These are phyloP conservation scores for Cyathus striatus DNA, from an alignment of 768 basidiomycete genomes.

Conservation along the genomic window DNA sequence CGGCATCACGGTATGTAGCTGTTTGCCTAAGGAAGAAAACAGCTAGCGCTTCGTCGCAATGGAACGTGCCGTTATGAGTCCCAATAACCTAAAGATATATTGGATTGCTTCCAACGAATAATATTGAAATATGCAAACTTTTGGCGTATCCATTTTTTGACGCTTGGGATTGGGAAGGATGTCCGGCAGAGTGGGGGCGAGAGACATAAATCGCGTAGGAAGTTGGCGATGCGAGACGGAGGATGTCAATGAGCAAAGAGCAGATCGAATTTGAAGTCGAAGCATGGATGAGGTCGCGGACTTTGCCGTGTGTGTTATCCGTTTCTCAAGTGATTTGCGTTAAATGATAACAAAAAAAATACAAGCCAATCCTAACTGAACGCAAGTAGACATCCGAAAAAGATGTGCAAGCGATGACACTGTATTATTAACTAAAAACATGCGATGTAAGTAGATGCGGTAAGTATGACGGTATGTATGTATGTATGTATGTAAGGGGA, in stretches of 20 bases:
- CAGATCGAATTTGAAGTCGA: not conserved
- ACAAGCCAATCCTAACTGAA: too few relatives aligned
- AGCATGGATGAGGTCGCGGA: not conserved
- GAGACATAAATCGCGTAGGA: conserved; percentile 1
- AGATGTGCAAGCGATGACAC: too few relatives aligned
- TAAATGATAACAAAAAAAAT: too few relatives aligned
- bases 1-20: conserved; percentile 66
- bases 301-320: not conserved
- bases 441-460: not conserved
- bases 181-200: conserved; percentile 6
- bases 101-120: not conserved
- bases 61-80: conserved; percentile 94
- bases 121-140: conserved; percentile 16
- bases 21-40: conserved; percentile 85
- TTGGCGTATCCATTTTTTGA: conserved; percentile 37
- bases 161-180: conserved; percentile 24
- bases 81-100: conserved; percentile 65
- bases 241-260: not conserved
- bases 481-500: not conserved
- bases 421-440: not conserved
- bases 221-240: not conserved
- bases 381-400: too few relatives aligned
- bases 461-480: not conserved
- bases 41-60: conserved; percentile 95
- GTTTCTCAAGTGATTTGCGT: too few relatives aligned